These are phyloP conservation scores for Sphaerulina vaccinii DNA, from an alignment of 2,329 filamentous ascomycete species.

Conservation along the genomic window DNA sequence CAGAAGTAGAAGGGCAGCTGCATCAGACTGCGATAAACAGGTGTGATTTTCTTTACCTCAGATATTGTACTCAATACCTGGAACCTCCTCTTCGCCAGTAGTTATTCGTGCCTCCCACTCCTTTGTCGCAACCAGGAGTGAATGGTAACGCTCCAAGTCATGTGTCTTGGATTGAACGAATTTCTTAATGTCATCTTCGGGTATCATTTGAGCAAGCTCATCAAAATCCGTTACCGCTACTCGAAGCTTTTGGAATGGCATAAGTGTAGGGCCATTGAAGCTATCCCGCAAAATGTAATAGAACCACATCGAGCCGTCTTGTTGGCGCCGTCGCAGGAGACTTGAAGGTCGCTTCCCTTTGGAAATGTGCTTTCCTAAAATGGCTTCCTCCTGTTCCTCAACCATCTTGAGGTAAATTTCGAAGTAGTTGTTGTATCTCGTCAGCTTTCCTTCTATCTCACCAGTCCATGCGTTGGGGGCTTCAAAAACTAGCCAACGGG, in stretches of 20 bases:
- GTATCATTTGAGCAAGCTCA: slow-evolving; percentile 6
- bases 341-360: neutral
- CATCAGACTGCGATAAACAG: neutral
- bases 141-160: slow-evolving; percentile 5
- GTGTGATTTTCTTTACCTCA: neutral
- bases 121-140: slow-evolving; percentile 7
- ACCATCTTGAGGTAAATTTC: slow-evolving; percentile 7
- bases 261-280: slow-evolving; percentile 3
- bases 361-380: slow-evolving; percentile 8
- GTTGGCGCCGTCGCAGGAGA: neutral
- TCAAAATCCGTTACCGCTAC: slow-evolving; percentile 6
- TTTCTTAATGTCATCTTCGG: slow-evolving; percentile 1
- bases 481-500: slow-evolving; percentile 14
- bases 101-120: slow-evolving; percentile 4
- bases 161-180: slow-evolving; percentile 7
- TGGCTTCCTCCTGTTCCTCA: slow-evolving; percentile 4
- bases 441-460: slow-evolving; percentile 2
- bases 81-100: slow-evolving; percentile 4
- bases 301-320: slow-evolving; percentile 10
- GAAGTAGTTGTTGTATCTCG: slow-evolving; percentile 8
- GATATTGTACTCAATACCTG: slow-evolving; percentile 3
- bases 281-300: slow-evolving; percentile 7
- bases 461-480: slow-evolving; percentile 2
- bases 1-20: neutral
- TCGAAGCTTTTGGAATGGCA: slow-evolving; percentile 6